These are phyloP conservation scores for Chaetomium fimeti DNA, from an alignment of 495 filamentous ascomycete genomes.

Conservation along the genomic window DNA sequence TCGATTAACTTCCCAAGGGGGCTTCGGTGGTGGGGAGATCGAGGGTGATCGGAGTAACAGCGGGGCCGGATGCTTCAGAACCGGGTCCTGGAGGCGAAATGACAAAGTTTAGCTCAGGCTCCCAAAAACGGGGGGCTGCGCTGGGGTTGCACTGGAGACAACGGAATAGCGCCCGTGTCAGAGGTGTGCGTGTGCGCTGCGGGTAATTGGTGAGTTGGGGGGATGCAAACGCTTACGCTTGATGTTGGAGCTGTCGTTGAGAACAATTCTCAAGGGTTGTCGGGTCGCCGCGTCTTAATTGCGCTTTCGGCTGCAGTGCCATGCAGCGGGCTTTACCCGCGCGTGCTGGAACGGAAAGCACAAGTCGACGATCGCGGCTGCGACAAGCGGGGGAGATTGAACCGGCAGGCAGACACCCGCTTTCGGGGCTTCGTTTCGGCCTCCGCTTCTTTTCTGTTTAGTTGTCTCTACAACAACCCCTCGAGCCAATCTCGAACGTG, in stretches of 20 bases:
- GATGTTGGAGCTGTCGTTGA: too few relatives aligned
- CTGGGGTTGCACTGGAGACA: background rate
- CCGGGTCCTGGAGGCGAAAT: constrained; percentile 17
- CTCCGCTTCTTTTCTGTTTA: background rate
- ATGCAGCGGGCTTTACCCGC: background rate
- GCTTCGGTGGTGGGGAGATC: background rate
- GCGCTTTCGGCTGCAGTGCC: background rate
- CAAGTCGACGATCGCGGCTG: constrained; percentile 3
- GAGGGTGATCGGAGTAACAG: constrained; percentile 12
- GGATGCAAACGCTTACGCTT: too few relatives aligned
- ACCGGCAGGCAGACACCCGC: background rate
- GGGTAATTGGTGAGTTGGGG: too few relatives aligned
- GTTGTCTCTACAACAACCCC: too few relatives aligned
- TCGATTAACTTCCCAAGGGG: background rate
- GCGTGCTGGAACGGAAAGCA: constrained; percentile 6
- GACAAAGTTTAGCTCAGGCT: constrained; percentile 4
- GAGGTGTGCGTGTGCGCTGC: background rate
- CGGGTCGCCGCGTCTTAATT: background rate
- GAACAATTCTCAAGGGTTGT: background rate
- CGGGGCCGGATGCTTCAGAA: constrained; percentile 12
- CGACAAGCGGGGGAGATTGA: background rate
- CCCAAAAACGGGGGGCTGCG: background rate
- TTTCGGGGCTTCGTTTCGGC: constrained; percentile 1
- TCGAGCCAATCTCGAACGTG: too few relatives aligned
- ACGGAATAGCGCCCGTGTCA: background rate